Base-by-base conservation (phyloP, 768 basidiomycete genomes). In the Pleurotus citrinopileatus region DNA sequence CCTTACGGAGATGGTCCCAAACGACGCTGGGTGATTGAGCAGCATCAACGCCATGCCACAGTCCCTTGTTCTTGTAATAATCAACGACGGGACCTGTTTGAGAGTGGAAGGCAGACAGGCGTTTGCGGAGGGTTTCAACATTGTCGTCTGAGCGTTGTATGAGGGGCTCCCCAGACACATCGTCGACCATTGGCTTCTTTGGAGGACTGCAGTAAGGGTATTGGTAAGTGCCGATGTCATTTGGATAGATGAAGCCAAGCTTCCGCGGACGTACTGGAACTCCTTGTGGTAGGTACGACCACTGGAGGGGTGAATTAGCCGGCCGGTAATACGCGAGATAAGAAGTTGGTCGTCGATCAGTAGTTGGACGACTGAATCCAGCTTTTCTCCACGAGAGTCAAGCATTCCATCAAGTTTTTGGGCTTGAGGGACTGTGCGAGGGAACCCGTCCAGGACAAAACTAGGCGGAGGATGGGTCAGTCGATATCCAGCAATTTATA, bases 401-500 rank as follows among this genome's bases (percentile, higher is more conserved):
- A 99, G 84, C 97, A 99, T 98, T 56, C 77, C 73, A 65, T 96
- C 96, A 52, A 99, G 86, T 72, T 97, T 98, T 72, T 95, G 82
- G 2, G 97, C 97, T 65, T 99, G 97, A 8, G 90, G 86, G 29
- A 98, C 92, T 3, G 96, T 98, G 38, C 97, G 87, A 37, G 97
- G 97, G 83, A 99, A 99, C n/a, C 97, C 97, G 65, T 99, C 97
- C 47, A 99, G 79, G 54, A 99, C 97, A 71, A 99, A 99, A 32
- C 96, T 98, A 61, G 13, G 51, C 15, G 25, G 46, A 28, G 37
- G 15, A 25, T 40, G 12, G 9, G 19, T 52, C 34, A 20, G 44
- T 44, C 20, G 40, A 29, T 45, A 32, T 51, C n/a, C 5, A 46
- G 10, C 20, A 46, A 47, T 15, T 47, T 32, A 27, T n/a, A n/a